phyloP scores from a whole-genome alignment of 23 red algal species.

The Gracilariopsis chorda region DNA sequence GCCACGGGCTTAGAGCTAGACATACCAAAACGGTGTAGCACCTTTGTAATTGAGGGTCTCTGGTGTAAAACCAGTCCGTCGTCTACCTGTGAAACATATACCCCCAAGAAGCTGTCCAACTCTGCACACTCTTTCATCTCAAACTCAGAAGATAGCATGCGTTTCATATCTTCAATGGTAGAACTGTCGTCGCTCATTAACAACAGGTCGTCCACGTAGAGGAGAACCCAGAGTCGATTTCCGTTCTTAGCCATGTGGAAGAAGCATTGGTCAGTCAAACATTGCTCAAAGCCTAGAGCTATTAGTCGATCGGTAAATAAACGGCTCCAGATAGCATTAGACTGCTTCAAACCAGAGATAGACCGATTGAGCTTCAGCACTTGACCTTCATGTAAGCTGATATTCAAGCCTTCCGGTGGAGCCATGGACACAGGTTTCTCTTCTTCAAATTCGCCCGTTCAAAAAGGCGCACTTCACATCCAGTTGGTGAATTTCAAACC shows the following conservation, averaged over 20 bases:
- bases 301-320: neutral
- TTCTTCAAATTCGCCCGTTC: neutral
- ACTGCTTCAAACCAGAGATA: neutral
- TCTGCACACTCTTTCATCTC: neutral
- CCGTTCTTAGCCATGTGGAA: neutral
- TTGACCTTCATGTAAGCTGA: neutral
- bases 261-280: neutral
- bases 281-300: neutral
- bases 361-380: neutral
- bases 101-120: neutral
- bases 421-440: neutral
- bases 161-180: neutral
- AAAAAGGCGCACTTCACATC: conserved; percentile 4
- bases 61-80: neutral
- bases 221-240: neutral
- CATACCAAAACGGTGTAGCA: neutral
- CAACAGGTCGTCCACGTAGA: conserved; percentile 23
- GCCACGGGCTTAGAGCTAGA: neutral
- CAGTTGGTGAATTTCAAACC: neutral
- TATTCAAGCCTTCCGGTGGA: neutral
- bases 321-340: neutral
- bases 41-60: neutral
- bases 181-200: neutral
- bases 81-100: neutral
- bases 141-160: neutral